Evolutionary conservation across 345 rosid species (phyloP).

Genomic region (Populus deltoides): DNA sequence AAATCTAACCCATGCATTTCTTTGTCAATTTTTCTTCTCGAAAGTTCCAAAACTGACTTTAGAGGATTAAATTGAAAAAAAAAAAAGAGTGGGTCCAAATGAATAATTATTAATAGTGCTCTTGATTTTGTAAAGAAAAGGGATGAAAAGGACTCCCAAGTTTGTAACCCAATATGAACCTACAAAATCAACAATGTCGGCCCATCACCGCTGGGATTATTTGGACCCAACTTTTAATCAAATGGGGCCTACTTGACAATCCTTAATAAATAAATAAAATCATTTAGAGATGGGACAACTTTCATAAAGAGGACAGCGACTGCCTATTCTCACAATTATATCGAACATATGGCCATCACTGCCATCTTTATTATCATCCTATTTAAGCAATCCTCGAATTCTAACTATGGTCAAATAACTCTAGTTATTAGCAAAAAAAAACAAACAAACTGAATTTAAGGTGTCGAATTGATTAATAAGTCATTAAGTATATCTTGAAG

Average conservation of each 20-base stretch:
- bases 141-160: background rate
- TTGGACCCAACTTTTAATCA: background rate
- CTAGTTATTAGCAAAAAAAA: no score
- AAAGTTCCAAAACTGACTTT: background rate
- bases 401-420: background rate
- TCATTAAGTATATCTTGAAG: no score
- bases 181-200: constrained; percentile 34
- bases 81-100: background rate
- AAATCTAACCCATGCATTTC: no score
- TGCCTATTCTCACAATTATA: no score
- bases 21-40: no score
- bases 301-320: background rate
- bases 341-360: background rate
- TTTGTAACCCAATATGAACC: background rate
- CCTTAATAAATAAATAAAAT: background rate
- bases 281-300: no score
- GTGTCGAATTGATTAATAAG: no score
- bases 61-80: background rate
- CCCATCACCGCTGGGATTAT: background rate
- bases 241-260: background rate
- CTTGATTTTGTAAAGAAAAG: background rate
- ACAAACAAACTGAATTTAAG: no score
- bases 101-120: background rate
- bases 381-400: background rate
- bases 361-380: background rate